phyloP scores from a whole-genome alignment of 2,329 filamentous ascomycete species.

The Aspergillus ibericus region DNA sequence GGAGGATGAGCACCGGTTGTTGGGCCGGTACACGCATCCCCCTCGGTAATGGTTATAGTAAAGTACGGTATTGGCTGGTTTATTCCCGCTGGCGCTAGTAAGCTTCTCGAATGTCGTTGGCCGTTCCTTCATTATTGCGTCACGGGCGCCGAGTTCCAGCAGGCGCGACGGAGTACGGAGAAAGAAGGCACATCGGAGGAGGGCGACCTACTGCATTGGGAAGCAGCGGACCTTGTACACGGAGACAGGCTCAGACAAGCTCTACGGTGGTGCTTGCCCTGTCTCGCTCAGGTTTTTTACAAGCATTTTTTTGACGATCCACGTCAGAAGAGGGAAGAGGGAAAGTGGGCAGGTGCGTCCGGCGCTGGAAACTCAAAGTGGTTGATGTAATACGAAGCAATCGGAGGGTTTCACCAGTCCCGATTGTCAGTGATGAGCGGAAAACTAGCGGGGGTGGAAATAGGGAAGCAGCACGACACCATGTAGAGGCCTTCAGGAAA shows the following conservation, averaged over 20 bases:
- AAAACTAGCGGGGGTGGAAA: neutral
- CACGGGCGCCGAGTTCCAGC: neutral
- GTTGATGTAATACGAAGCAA: neutral
- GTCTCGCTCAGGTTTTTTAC: neutral
- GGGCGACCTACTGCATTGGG: neutral
- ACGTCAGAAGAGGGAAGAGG: neutral
- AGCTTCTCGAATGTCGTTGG: slow-evolving; percentile 8
- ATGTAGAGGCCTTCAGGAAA: neutral
- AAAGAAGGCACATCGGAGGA: neutral
- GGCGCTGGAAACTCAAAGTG: slow-evolving; percentile 1
- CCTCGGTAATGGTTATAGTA: neutral
- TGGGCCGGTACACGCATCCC: slow-evolving; percentile 3
- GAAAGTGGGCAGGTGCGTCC: neutral
- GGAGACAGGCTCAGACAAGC: neutral
- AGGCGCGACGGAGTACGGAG: slow-evolving; percentile 1
- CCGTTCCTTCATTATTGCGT: slow-evolving; percentile 1
- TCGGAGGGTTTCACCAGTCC: neutral
- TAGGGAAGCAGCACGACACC: neutral
- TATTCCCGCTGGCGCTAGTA: neutral
- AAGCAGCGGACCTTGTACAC: neutral
- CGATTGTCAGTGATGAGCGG: neutral
- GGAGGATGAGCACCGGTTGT: neutral
- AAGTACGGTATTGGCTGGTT: slow-evolving; percentile 1
- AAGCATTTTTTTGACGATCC: neutral
- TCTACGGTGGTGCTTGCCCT: neutral